phyloP scores from a whole-genome alignment of 2,329 filamentous ascomycete genomes.

The Aspergillus clavatus region DNA sequence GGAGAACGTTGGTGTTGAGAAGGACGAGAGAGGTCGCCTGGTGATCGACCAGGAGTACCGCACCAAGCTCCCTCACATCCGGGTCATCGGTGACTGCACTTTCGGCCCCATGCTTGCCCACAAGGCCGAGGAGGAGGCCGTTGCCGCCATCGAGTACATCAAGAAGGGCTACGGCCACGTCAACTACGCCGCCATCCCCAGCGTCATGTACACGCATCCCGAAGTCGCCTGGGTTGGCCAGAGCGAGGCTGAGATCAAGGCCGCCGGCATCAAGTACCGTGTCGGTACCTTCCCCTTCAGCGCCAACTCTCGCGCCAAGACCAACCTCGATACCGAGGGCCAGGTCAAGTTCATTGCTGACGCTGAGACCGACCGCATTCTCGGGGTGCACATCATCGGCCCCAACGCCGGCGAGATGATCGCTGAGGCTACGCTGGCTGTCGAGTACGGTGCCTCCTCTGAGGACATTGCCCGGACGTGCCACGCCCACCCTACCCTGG shows the following conservation, averaged over 20 bases:
- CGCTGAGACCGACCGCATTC: constrained; percentile 89
- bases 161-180: constrained; percentile 97
- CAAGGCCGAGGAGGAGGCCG: constrained; percentile 97
- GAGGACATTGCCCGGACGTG: constrained; percentile 94
- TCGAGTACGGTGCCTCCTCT: constrained; percentile 93
- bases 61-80: constrained; percentile 95
- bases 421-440: constrained; percentile 87
- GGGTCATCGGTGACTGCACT: constrained; percentile 90
- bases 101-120: constrained; percentile 99
- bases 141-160: constrained; percentile 93
- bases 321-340: constrained; percentile 92
- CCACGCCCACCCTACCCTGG: constrained; percentile 92
- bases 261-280: constrained; percentile 83
- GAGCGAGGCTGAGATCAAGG: constrained; percentile 94
- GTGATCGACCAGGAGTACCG: constrained; percentile 99
- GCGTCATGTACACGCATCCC: constrained; percentile 99
- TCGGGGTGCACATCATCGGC: constrained; percentile 95
- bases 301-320: constrained; percentile 98
- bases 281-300: constrained; percentile 93
- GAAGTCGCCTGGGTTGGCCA: constrained; percentile 99
- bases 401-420: constrained; percentile 99
- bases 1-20: constrained; percentile 72
- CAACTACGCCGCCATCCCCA: constrained; percentile 96
- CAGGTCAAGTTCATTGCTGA: constrained; percentile 97
- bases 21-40: constrained; percentile 86